Base-by-base conservation (phyloP, 257 asterid genomes). In the Primulina eburnea region DNA sequence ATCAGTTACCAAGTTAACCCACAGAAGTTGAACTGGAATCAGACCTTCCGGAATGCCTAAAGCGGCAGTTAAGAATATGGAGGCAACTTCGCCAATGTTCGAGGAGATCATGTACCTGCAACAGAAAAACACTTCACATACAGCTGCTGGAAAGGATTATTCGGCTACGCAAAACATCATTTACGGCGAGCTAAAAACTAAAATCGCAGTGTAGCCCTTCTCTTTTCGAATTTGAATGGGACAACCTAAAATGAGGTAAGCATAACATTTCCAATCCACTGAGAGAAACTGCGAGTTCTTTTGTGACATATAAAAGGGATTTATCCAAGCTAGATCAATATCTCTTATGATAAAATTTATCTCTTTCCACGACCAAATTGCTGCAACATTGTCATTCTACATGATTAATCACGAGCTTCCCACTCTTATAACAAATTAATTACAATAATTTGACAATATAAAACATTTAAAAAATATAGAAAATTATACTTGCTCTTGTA, bases 91-190 rank as follows among this genome's bases (percentile, higher is more conserved):
- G 38, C 99, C 99, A 2, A 94, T 91, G 81, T 94, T 94, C 50
- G 99, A 94, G 74, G 99, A 94, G 69, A 94, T 91, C 99, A 94
- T 94, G 84, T 91, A 94, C 78, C 99, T 94, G 88, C 74, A 82
- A 43, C 65, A 63, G 64, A 40, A n/a, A 16, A 60, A 75, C 17
- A 69, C 53, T 10, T 66, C 14, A 18, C 29, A 20, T 57, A 33
- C 17, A 33, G 38, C 30, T 64, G 62, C 50, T 70, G 17, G 10
- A 35, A 60, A 64, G 37, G 21, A 47, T n/a, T 50, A 14, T 17
- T 33, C 55, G 6, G 29, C 30, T 37, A 58, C 8, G 17, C 11
- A 50, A 69, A 67, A 52, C 29, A 29, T 64, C 24, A 26, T n/a
- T 34, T 1, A 35, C 0, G 33, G 32, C 50, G 38, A 16, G 29